Conservation (phyloP, 2,329 filamentous ascomycete species). For the Rutstroemia sydowiana region DNA sequence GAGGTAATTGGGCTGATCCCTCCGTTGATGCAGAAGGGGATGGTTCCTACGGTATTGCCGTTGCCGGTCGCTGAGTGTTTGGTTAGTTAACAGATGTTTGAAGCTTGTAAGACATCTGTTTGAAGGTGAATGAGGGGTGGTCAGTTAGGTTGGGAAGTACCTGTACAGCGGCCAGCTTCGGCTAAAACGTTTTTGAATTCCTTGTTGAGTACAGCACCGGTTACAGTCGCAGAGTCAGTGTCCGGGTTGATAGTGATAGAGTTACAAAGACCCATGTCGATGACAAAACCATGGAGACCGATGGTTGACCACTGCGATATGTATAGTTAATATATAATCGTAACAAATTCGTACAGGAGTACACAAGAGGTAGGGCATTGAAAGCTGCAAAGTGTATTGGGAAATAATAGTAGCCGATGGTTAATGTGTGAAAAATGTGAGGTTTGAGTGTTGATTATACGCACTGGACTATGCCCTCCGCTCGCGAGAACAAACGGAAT, state of each 20-base stretch:
- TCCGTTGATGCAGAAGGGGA: neutral
- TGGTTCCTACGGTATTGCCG: neutral
- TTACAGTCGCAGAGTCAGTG: neutral
- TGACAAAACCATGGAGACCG: conserved; percentile 18
- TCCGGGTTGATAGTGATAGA: conserved; percentile 1
- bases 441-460: too few species aligned
- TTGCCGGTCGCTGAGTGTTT: neutral
- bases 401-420: too few species aligned
- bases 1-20: neutral
- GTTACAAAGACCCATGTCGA: conserved; percentile 21
- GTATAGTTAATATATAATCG: too few species aligned
- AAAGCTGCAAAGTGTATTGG: too few species aligned
- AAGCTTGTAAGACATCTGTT: too few species aligned
- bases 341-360: too few species aligned
- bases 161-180: neutral
- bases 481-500: conserved; percentile 22
- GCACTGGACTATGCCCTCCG: conserved; percentile 24
- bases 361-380: too few species aligned
- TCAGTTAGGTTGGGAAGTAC: too few species aligned
- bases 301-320: conserved; percentile 26
- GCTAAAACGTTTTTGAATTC: neutral
- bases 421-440: too few species aligned
- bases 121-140: too few species aligned
- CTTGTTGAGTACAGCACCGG: neutral
- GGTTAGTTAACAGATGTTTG: too few species aligned